Evolutionary conservation across 1,284 basidiomycete genomes (phyloP), one percentile per base, ranked within the genome.

Genomic region (Ceratobasidium theobromae): DNA sequence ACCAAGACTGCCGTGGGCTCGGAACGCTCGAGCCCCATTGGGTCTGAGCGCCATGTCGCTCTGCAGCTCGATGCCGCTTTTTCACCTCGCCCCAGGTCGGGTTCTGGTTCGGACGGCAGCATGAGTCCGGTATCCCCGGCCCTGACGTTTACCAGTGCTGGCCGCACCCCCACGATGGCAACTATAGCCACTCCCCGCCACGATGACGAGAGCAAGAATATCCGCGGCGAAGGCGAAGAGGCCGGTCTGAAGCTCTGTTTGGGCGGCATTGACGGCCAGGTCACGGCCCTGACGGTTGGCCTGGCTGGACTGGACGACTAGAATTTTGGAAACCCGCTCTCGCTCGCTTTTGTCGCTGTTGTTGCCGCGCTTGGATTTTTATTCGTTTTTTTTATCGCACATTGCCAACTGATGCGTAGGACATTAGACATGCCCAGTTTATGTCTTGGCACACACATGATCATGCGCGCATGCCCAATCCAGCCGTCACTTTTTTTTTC

Each of bases 81-180:
- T 27, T 64, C 58, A 0, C 58, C 58, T 1, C 58, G 30, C 3
- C 52, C 58, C 12, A 18, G 40, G 18, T 43, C 53, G 21, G 38
- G 38, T 5, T 54, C 57, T 23, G 21, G 23, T 3, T 32, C 27
- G 25, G 58, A 64, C 16, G 58, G 58, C 1, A 64, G 46, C 16
- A 48, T 64, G 35, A 64, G 58, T 30, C 58, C 58, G 12, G 58
- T 52, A 4, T 64, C 58, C 33, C 58, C 58, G 9, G 58, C 58
- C 14, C 23, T 64, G 23, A 64, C 58, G 33, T 64, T 64, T 64
- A 52, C 58, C 21, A 64, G 58, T 40, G 32, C 23, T 4, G 58
- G 58, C 1, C 58, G 58, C 16, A 64, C 58, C 23, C 58, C 58
- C 1, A 64, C 58, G 1, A 40, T 64, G 58, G 35, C 48, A 9